A percentile compares a stretch with the other conserved stretches of the same genome.
These are phyloP conservation scores for Sanghuangporus weigelae DNA, from an alignment of 1,284 basidiomycete genomes.

Conservation along the genomic window DNA sequence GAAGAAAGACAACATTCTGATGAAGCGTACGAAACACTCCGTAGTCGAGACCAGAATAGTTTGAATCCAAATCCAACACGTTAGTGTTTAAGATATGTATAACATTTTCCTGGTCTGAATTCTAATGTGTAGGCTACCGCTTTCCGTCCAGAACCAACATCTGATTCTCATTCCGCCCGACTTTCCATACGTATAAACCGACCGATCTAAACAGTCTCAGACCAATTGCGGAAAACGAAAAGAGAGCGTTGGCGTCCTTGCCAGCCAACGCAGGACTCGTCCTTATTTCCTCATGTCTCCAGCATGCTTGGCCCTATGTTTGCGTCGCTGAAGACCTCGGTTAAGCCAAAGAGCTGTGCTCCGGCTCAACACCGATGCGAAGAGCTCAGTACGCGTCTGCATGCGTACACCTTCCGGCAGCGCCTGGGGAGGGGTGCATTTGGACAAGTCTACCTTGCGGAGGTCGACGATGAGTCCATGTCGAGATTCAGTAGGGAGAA, in stretches of 20 bases:
- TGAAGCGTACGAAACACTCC: too few relatives aligned
- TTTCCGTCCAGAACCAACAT: not conserved
- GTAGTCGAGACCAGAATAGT: too few relatives aligned
- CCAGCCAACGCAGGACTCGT: not conserved
- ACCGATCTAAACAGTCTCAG: not conserved
- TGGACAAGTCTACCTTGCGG: slow-evolving; percentile 6
- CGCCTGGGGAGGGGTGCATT: slow-evolving; percentile 7
- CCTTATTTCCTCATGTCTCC: not conserved
- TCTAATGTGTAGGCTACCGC: not conserved
- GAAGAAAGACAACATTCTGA: too few relatives aligned
- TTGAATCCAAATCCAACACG: too few relatives aligned
- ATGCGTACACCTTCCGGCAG: not conserved
- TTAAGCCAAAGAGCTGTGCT: not conserved
- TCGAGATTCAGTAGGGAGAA: not conserved
- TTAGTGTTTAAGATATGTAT: not conserved
- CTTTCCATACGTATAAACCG: not conserved
- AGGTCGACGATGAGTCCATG: not conserved
- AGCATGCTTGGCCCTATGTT: not conserved
- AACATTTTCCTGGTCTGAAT: not conserved
- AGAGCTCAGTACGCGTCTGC: slow-evolving; percentile 7
- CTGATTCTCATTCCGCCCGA: not conserved
- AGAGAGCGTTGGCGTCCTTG: not conserved
- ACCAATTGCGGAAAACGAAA: not conserved
- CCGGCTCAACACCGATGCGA: not conserved
- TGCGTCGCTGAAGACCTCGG: not conserved